These are phyloP conservation scores for Talaromyces sp. DNA, from an alignment of 2,329 filamentous ascomycete species.

Conservation along the genomic window DNA sequence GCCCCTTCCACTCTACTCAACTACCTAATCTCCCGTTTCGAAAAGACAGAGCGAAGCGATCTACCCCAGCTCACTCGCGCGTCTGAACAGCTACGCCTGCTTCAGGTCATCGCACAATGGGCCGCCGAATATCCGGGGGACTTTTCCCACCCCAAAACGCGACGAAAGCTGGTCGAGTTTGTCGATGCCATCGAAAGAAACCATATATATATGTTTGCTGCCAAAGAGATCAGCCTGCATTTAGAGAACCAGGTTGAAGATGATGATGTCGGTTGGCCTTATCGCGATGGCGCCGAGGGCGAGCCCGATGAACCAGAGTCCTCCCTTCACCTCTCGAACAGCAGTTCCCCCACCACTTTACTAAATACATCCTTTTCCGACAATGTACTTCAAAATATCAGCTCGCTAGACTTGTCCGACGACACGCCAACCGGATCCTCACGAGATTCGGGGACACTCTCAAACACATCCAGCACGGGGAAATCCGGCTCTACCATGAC, in stretches of 20 bases:
- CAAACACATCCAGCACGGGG: conserved; percentile 34
- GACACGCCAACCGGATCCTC: conserved; percentile 33
- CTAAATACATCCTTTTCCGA: conserved; percentile 23
- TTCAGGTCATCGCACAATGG: conserved; percentile 84
- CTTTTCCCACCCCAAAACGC: conserved; percentile 74
- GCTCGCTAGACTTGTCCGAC: conserved; percentile 34
- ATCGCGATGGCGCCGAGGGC: conserved; percentile 60
- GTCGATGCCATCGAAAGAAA: conserved; percentile 68
- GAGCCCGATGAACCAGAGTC: conserved; percentile 36
- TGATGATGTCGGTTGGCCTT: conserved; percentile 91
- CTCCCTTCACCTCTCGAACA: conserved; percentile 36
- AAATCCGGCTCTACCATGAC: conserved; percentile 35
- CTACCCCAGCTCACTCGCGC: conserved; percentile 72
- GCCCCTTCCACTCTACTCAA: conserved; percentile 73
- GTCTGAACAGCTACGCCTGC: conserved; percentile 74
- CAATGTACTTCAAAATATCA: conserved; percentile 34
- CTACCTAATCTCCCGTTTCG: conserved; percentile 59
- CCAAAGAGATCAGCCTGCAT: conserved; percentile 76
- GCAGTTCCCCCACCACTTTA: conserved; percentile 34
- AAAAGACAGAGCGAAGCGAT: conserved; percentile 68
- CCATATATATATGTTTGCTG: conserved; percentile 77
- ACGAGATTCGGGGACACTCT: conserved; percentile 34
- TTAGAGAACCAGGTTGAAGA: conserved; percentile 74
- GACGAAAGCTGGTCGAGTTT: conserved; percentile 68
- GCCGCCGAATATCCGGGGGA: conserved; percentile 85